Conservation (phyloP, 768 basidiomycete species). For the Pleurotus eryngii region DNA sequence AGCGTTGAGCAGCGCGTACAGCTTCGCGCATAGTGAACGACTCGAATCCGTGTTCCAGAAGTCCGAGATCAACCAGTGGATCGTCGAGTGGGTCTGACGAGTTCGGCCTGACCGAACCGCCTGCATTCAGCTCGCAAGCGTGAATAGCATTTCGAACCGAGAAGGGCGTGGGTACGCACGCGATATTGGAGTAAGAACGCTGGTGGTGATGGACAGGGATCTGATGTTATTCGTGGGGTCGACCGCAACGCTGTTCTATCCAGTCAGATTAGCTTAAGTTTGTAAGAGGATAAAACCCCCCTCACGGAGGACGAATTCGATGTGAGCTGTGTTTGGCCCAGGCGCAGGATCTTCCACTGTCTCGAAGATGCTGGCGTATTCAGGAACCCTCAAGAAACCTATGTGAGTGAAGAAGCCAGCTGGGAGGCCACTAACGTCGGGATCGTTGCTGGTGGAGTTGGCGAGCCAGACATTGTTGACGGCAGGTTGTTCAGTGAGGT, state of each 20-base stretch:
- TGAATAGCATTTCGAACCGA: no score
- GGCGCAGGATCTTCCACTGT: constrained; percentile 29
- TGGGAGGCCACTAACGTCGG: constrained; percentile 14
- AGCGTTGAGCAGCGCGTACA: constrained; percentile 18
- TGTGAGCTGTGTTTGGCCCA: constrained; percentile 32
- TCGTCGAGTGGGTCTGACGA: constrained; percentile 20
- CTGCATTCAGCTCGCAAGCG: constrained; percentile 4
- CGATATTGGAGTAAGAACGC: constrained; percentile 30
- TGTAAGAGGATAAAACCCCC: no score
- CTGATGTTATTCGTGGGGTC: no score
- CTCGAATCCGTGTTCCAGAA: constrained; percentile 16
- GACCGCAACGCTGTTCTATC: not conserved
- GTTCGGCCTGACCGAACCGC: constrained; percentile 23
- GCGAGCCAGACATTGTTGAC: not conserved
- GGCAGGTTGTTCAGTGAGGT: constrained; percentile 21
- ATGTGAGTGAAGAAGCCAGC: constrained; percentile 10
- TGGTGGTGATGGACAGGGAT: constrained; percentile 1
- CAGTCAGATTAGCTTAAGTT: not conserved
- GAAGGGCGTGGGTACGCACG: constrained; percentile 18
- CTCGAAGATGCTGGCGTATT: constrained; percentile 26
- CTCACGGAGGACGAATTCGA: constrained; percentile 30
- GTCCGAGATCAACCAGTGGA: constrained; percentile 24
- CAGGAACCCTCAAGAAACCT: constrained; percentile 21
- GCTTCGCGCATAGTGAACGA: constrained; percentile 21
- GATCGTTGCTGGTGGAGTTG: constrained; percentile 12